Percentiles rank a stretch among this genome's conserved stretches.
These are phyloP conservation scores for Exsudoporus frostii DNA, from an alignment of 768 basidiomycete genomes.

Conservation along the genomic window DNA sequence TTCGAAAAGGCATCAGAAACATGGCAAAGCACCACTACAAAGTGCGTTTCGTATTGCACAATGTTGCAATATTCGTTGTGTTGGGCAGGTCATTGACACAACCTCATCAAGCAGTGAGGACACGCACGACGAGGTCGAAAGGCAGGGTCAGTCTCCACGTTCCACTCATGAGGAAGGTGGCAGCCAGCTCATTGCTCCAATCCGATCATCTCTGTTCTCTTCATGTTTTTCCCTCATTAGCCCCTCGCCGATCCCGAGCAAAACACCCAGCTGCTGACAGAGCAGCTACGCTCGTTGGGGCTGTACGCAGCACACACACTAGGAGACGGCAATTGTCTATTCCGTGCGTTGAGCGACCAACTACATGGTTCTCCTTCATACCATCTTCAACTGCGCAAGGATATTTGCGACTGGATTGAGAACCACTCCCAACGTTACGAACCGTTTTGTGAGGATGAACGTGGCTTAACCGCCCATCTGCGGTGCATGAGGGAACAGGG, in stretches of 20 bases:
- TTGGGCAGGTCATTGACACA: conserved; percentile 24
- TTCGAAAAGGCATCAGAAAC: conserved; percentile 39
- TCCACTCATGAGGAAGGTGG: conserved; percentile 14
- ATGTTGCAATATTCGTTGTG: conserved; percentile 27
- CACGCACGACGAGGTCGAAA: conserved; percentile 58
- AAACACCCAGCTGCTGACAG: conserved; percentile 62
- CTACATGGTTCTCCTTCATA: conserved; percentile 70
- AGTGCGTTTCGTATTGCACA: conserved; percentile 36
- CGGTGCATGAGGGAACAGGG: conserved; percentile 77
- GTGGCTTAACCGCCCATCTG: conserved; percentile 72
- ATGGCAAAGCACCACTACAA: conserved; percentile 35
- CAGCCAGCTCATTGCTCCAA: conserved; percentile 16
- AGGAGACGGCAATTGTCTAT: conserved; percentile 93
- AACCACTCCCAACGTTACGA: conserved; percentile 68
- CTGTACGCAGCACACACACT: conserved; percentile 85
- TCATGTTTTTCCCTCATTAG: conserved; percentile 14
- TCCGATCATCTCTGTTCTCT: conserved; percentile 10
- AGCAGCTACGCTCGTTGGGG: conserved; percentile 73
- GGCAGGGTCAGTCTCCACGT: conserved; percentile 47
- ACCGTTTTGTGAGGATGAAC: conserved; percentile 83
- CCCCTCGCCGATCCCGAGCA: conserved; percentile 57
- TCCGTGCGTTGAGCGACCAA: conserved; percentile 87
- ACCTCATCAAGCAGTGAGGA: conserved; percentile 41
- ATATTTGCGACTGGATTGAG: conserved; percentile 83
- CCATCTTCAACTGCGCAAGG: conserved; percentile 65